phyloP scores from a whole-genome alignment of 1,284 basidiomycete genomes.

The Limonomyces culmigenus region DNA sequence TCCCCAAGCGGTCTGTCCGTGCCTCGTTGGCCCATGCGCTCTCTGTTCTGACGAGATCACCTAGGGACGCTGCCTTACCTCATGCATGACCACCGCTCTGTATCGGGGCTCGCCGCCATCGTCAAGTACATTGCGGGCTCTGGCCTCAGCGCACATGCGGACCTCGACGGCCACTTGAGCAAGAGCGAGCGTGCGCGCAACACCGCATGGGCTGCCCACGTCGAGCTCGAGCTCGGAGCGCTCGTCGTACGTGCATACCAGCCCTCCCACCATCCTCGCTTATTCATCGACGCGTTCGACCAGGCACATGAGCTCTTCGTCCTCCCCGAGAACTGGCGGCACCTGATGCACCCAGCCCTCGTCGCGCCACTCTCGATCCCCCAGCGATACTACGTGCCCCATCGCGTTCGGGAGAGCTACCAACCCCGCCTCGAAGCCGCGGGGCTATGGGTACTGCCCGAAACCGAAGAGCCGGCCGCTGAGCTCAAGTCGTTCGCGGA shows the following conservation, averaged over 20 bases:
- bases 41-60: not conserved
- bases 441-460: conserved; percentile 40
- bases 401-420: conserved; percentile 38
- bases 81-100: not conserved
- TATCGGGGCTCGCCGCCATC: not conserved
- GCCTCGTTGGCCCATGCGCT: not conserved
- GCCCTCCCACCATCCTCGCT: no score
- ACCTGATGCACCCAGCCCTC: conserved; percentile 33
- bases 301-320: conserved; percentile 44
- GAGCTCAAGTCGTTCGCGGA: conserved; percentile 20
- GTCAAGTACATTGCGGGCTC: not conserved
- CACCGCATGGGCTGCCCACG: conserved; percentile 44
- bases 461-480: conserved; percentile 22
- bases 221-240: conserved; percentile 50
- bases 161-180: not conserved
- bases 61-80: not conserved
- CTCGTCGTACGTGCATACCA: conserved; percentile 34
- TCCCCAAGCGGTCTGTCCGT: not conserved
- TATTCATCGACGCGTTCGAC: conserved; percentile 9
- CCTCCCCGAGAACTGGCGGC: conserved; percentile 40
- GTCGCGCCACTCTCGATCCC: conserved; percentile 43
- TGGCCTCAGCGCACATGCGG: not conserved
- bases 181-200: conserved; percentile 21
- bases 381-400: conserved; percentile 55
- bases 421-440: conserved; percentile 38